phyloP scores from a whole-genome alignment of 345 rosid species.

The Acer saccharum region DNA sequence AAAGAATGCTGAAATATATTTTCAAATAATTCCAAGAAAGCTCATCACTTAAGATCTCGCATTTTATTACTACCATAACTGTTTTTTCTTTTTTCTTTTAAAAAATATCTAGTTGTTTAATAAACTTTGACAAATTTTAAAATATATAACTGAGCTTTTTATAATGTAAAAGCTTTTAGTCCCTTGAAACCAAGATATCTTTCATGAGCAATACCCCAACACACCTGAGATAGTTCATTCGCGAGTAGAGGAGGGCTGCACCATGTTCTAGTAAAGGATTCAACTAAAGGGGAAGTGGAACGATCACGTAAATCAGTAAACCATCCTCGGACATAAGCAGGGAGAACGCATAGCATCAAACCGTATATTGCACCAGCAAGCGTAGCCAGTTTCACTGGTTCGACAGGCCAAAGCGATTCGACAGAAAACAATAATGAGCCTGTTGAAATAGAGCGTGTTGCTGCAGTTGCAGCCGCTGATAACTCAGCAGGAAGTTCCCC shows the following conservation, averaged over 20 bases:
- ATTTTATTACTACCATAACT: background rate
- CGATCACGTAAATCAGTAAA: constrained; percentile 87
- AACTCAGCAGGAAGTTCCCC: constrained; percentile 53
- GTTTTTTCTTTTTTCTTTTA: background rate
- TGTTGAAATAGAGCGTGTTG: constrained; percentile 58
- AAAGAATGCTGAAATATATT: background rate
- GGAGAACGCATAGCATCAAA: constrained; percentile 82
- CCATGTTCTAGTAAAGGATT: constrained; percentile 87
- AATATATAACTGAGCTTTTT: background rate
- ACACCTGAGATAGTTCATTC: constrained; percentile 88
- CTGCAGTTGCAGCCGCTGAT: constrained; percentile 71
- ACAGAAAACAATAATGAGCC: constrained; percentile 67
- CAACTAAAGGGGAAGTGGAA: constrained; percentile 59
- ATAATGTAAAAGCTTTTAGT: background rate
- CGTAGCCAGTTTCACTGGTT: constrained; percentile 60
- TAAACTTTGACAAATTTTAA: background rate
- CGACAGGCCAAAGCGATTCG: constrained; percentile 86
- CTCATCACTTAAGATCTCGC: background rate
- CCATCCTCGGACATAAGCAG: constrained; percentile 96
- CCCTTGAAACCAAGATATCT: background rate
- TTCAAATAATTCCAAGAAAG: background rate
- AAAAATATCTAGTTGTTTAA: background rate
- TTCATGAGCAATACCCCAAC: constrained; percentile 16
- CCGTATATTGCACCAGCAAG: constrained; percentile 91
- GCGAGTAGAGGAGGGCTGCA: constrained; percentile 86